phyloP scores from a whole-genome alignment of 768 basidiomycete species.

The Tremella mesenterica region DNA sequence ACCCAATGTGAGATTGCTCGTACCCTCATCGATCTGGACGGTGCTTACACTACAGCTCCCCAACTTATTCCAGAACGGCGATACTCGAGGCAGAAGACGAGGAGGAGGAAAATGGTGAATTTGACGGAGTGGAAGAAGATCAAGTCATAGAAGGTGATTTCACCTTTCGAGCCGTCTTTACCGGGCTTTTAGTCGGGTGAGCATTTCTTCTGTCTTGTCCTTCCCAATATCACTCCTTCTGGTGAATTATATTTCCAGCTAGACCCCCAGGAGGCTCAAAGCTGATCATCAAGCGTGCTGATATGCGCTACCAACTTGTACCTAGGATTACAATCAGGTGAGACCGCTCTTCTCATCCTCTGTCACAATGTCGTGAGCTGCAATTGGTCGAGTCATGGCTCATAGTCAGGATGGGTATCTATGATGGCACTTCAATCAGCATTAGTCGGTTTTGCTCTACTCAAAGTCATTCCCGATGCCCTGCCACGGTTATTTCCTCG shows the following conservation, averaged over 20 bases:
- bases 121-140: slow-evolving; percentile 15
- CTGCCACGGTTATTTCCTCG: slow-evolving; percentile 47
- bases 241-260: neutral
- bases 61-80: too few species aligned
- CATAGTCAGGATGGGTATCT: slow-evolving; percentile 27
- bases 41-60: too few species aligned
- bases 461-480: slow-evolving; percentile 43
- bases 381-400: too few species aligned
- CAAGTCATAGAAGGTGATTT: slow-evolving; percentile 31
- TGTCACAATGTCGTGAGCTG: slow-evolving; percentile 82
- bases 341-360: slow-evolving; percentile 50
- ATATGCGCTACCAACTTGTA: slow-evolving; percentile 83
- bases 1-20: too few species aligned
- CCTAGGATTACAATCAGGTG: slow-evolving; percentile 38
- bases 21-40: too few species aligned
- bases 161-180: slow-evolving; percentile 54
- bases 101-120: slow-evolving; percentile 13
- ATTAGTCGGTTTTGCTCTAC: slow-evolving; percentile 79
- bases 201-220: neutral
- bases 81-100: too few species aligned
- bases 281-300: slow-evolving; percentile 17
- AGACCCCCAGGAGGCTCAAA: neutral
- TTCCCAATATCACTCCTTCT: neutral
- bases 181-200: slow-evolving; percentile 70
- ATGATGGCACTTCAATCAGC: slow-evolving; percentile 92